Conservation (phyloP, 192 early-diverging fungal genomes). For the Backusella liffmaniae region DNA sequence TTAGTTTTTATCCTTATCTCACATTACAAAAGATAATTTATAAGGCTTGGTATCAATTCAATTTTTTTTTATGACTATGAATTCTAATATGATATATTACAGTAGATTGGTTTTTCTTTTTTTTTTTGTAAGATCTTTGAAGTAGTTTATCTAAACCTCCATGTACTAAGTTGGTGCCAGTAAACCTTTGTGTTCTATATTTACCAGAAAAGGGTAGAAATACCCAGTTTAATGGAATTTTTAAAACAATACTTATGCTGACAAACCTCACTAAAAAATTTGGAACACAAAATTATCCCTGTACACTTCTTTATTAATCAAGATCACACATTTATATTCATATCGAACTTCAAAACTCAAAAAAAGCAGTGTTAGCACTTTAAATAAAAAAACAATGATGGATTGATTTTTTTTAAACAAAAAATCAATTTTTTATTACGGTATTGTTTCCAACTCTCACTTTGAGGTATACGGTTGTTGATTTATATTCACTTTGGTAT, state of each 20-base stretch:
- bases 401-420: neutral
- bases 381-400: no score
- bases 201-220: neutral
- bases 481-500: neutral
- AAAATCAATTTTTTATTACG: neutral
- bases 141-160: no score
- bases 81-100: no score
- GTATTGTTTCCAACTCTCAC: neutral
- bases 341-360: neutral
- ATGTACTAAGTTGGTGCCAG: neutral
- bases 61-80: no score
- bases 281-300: neutral
- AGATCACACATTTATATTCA: neutral
- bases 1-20: no score
- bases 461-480: neutral
- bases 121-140: no score
- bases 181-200: neutral
- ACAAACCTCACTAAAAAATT: neutral
- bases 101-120: no score
- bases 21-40: no score
- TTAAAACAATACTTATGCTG: neutral
- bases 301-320: neutral
- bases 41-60: no score
- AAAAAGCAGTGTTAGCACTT: neutral
- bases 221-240: no score